Base-by-base conservation (phyloP, 1,284 basidiomycete genomes). In the Hemileia vastatrix region DNA sequence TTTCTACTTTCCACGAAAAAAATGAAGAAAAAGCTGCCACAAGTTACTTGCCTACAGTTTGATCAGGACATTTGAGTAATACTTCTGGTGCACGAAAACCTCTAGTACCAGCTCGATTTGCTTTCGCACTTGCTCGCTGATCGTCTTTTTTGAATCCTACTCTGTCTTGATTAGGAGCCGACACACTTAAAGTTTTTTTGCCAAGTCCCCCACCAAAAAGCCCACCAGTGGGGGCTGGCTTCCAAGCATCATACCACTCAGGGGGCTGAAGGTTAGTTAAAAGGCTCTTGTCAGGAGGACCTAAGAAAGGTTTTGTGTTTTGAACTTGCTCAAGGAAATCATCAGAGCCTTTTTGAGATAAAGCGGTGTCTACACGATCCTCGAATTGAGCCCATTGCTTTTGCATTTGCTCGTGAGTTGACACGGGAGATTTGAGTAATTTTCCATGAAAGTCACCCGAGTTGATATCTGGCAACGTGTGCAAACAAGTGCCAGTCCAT, bases 51-150 rank as follows among this genome's bases (percentile, higher is more conserved):
- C 92, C 88, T 65, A 90, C 89, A 3, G 86, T 87, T 77, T 99
- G 94, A 68, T 92, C 87, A 19, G 86, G 85, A 70, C 94, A 99
- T 77, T 98, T 99, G 53, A 98, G 78, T 24, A 99, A 77, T 8
- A 99, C 95, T 72, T 99, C 95, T 0, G 94, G 94, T 0, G 94
- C 93, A 62, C 94, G 85, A 76, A 99, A 99, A 0, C 94, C 95
- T 72, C 94, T 80, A 5, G 94, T 99, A 1, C 94, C 94, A 0
- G 94, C 95, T 59, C 94, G 84, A 73, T 98, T 98, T 4, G 95
- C 93, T 74, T 94, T 93, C 56, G 91, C 89, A 52, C 82, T 80
- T 1, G 91, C 90, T 67, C 77, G 71, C 50, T 24, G 64, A 50
- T 76, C 75, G 55, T 71, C 67, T 63, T 70, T 67, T 31, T 70